Evolutionary conservation across 768 basidiomycete species (phyloP), one percentile per base, ranked within the genome.

Genomic region (Lentinula lateritia): DNA sequence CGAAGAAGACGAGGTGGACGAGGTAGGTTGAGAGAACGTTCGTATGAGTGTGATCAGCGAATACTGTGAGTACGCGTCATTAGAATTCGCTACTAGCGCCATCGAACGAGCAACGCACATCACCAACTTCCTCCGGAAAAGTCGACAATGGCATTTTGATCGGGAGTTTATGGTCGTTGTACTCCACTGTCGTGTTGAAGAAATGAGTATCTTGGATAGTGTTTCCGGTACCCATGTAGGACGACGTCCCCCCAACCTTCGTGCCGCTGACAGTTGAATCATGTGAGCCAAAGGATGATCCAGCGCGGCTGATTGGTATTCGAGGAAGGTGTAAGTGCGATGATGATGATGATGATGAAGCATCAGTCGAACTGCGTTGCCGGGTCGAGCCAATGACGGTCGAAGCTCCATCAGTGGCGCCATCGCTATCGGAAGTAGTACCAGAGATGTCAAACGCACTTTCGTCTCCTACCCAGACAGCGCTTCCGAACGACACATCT

Each of bases 61-160:
- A 74, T 94, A 98, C 95, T 98, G 69, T 48, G 41, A 58, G 23
- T 18, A 8, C 48, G 18, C 23, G 20, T 36, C 35, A 39, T 28
- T 28, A 28, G 28, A 28, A 28, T 28, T 28, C 28, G 18, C 54
- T 35, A n/a, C n/a, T 7, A 61, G 45, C 28, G 42, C 13, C 18
- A 15, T 16, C 54, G 35, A 34, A 42, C 63, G 38, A 53, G 50
- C 36, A 50, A 77, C 73, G 79, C 71, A 98, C 96, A 73, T 98
- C 95, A 50, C 97, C 95, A 61, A 99, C 93, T 79, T 99, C 97
- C 72, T 95, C 93, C 0, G 92, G 83, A 71, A 97, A 98, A 1
- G 89, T 90, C 18, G 86, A 84, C 50, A 97, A 75, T 0, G 97
- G 97, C 72, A 98, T 85, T 68, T 93, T 89, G 69, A 98, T 93